phyloP scores from a whole-genome alignment of 31 red algal species.

The Bonnemaisonia californica region DNA sequence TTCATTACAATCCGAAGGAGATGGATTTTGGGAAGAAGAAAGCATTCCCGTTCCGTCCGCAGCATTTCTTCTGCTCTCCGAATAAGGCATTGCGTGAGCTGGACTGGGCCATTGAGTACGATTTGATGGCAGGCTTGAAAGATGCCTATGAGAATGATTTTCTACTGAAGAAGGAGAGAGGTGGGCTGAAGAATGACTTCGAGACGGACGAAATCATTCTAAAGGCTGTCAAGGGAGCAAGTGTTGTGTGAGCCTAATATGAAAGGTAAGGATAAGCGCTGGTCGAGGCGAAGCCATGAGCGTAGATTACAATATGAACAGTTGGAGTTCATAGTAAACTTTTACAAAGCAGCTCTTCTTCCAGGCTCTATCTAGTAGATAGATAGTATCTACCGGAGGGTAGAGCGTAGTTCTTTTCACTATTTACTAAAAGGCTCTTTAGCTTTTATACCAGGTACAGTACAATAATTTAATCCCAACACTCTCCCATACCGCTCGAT shows the following conservation, averaged over 20 bases:
- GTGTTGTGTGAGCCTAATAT: constrained; percentile 36
- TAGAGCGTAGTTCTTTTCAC: too few relatives aligned
- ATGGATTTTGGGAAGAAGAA: constrained; percentile 93
- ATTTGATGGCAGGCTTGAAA: constrained; percentile 72
- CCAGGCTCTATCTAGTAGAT: too few relatives aligned
- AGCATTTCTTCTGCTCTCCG: constrained; percentile 96
- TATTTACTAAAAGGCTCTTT: too few relatives aligned
- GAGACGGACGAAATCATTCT: constrained; percentile 91
- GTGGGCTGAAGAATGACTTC: constrained; percentile 84
- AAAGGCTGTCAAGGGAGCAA: constrained; percentile 59
- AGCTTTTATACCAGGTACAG: too few relatives aligned
- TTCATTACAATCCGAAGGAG: constrained; percentile 96
- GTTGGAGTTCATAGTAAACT: too few relatives aligned
- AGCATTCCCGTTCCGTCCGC: constrained; percentile 91
- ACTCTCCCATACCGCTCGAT: too few relatives aligned
- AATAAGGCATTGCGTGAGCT: constrained; percentile 89
- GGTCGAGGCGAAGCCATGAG: too few relatives aligned
- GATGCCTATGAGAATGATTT: constrained; percentile 97
- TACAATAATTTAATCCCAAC: too few relatives aligned
- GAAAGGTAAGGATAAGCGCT: background rate
- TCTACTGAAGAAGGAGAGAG: constrained; percentile 62
- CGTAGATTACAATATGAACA: too few relatives aligned
- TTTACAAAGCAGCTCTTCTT: too few relatives aligned
- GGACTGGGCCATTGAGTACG: constrained; percentile 87
- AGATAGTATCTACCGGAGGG: too few relatives aligned